Evolutionary conservation across 768 basidiomycete species (phyloP).

Genomic region (Paxillus involutus): DNA sequence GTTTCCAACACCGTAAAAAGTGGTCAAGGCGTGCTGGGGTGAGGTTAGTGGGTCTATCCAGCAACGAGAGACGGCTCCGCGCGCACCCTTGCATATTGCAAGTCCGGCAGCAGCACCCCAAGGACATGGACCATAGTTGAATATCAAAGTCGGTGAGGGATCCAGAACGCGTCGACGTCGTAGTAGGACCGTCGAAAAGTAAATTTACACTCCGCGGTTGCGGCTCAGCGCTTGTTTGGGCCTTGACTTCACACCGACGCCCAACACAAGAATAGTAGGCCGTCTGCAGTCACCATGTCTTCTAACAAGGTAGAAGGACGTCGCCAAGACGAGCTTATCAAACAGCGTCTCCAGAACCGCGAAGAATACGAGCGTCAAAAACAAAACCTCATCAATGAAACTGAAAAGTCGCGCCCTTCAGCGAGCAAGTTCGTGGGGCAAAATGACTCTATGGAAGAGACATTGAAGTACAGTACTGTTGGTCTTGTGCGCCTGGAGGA

Average conservation of each 20-base stretch:
- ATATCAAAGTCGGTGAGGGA: neutral
- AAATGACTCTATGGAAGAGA: conserved; percentile 92
- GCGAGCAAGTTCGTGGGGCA: conserved; percentile 90
- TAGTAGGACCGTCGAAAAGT: neutral
- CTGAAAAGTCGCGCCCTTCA: conserved; percentile 89
- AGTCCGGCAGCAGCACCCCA: conserved; percentile 79
- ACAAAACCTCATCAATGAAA: conserved; percentile 79
- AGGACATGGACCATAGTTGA: conserved; percentile 81
- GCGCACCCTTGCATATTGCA: conserved; percentile 72
- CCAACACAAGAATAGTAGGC: conserved; percentile 8
- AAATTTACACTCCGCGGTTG: conserved; percentile 26
- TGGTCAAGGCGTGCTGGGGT: conserved; percentile 80
- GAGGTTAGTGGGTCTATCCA: neutral
- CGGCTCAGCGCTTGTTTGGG: neutral
- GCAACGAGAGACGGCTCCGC: neutral
- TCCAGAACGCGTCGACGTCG: conserved; percentile 9
- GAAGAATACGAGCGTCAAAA: conserved; percentile 84
- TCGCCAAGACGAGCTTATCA: conserved; percentile 80
- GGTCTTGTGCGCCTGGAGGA: conserved; percentile 91
- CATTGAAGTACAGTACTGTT: conserved; percentile 86
- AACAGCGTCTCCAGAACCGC: conserved; percentile 76
- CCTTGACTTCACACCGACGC: conserved; percentile 3
- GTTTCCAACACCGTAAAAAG: conserved; percentile 86
- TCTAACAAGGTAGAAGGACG: conserved; percentile 79
- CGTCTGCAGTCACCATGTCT: conserved; percentile 61